These are phyloP conservation scores for Noccaea bulbosa DNA, from an alignment of 345 rosid genomes.

Conservation along the genomic window DNA sequence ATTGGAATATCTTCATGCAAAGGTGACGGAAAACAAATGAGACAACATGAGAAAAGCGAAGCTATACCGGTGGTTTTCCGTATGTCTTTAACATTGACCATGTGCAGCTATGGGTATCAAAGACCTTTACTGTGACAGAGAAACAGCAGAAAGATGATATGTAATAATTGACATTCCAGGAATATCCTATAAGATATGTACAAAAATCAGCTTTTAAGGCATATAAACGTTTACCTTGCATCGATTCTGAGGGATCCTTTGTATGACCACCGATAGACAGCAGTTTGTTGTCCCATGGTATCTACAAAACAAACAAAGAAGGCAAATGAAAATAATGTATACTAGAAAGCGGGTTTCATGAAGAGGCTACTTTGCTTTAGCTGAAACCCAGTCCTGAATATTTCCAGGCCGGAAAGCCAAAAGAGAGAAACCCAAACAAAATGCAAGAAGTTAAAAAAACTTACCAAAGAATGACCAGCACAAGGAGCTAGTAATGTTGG, in stretches of 20 bases:
- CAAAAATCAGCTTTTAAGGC: conserved; percentile 9
- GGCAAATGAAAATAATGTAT: conserved; percentile 24
- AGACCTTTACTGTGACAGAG: conserved; percentile 74
- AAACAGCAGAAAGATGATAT: conserved; percentile 28
- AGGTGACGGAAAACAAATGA: conserved; percentile 15
- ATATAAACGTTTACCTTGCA: conserved; percentile 61
- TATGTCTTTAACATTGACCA: conserved; percentile 94
- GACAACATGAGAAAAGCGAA: conserved; percentile 33
- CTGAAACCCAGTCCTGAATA: conserved; percentile 33
- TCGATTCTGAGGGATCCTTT: conserved; percentile 84
- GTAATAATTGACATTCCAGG: conserved; percentile 24
- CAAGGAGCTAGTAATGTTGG: conserved; percentile 64
- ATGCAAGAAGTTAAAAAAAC: conserved; percentile 40
- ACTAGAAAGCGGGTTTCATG: conserved; percentile 29
- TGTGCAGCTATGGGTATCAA: conserved; percentile 70
- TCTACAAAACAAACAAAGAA: conserved; percentile 53
- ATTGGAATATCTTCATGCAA: conserved; percentile 30
- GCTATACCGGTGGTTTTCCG: conserved; percentile 96
- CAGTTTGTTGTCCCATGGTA: conserved; percentile 91
- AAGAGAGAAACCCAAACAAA: conserved; percentile 16
- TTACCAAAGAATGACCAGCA: conserved; percentile 98
- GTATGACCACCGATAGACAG: conserved; percentile 94
- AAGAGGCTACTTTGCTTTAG: conserved; percentile 31
- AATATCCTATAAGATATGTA: conserved; percentile 8
- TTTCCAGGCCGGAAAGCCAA: conserved; percentile 25